phyloP scores from a whole-genome alignment of 73 alveolate species.

The Tetrahymena elliotti region DNA sequence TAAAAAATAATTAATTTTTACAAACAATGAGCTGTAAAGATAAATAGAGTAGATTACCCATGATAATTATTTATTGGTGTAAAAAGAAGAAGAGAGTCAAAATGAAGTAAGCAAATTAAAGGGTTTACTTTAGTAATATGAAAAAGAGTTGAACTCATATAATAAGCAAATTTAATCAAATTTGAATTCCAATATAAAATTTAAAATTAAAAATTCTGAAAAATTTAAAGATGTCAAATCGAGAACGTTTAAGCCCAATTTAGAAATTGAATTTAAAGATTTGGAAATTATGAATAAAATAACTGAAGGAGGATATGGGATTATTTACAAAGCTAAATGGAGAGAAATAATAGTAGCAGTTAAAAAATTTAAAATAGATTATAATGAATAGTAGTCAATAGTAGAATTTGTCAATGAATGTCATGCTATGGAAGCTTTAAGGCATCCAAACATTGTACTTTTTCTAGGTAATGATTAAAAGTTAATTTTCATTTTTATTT shows the following conservation, averaged over 20 bases:
- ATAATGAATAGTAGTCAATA: slow-evolving; percentile 75
- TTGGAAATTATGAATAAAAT: slow-evolving; percentile 74
- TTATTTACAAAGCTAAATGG: slow-evolving; percentile 92
- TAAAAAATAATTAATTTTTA: background rate
- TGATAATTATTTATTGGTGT: background rate
- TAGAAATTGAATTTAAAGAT: slow-evolving; percentile 78
- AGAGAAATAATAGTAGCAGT: slow-evolving; percentile 94
- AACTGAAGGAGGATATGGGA: slow-evolving; percentile 97
- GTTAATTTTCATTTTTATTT: background rate
- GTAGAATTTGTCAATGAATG: slow-evolving; percentile 93
- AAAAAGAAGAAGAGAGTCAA: background rate
- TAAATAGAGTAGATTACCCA: background rate
- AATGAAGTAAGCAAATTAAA: background rate
- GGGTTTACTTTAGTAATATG: background rate
- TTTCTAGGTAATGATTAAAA: slow-evolving; percentile 50
- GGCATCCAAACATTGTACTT: slow-evolving; percentile 95
- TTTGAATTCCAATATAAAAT: background rate
- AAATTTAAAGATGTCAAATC: background rate
- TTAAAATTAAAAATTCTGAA: background rate
- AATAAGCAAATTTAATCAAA: background rate
- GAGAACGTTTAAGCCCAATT: slow-evolving; percentile 55
- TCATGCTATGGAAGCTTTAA: slow-evolving; percentile 89
- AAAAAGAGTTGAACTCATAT: background rate
- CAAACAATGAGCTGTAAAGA: background rate
- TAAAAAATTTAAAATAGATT: slow-evolving; percentile 80